Base-by-base conservation (phyloP, 345 rosid species). In the Acer negundo region DNA sequence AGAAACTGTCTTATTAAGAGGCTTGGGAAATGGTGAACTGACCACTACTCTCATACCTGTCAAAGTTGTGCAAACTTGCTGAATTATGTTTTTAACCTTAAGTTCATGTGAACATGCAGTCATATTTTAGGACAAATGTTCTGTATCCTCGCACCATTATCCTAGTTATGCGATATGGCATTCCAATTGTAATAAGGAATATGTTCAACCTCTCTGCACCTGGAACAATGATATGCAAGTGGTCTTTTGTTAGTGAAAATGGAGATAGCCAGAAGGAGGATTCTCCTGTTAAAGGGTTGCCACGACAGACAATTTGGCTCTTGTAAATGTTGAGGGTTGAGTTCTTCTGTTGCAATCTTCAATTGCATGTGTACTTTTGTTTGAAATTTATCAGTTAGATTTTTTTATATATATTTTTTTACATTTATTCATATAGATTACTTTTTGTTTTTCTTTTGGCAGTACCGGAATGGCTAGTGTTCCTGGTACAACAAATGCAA, bases 381-480 rank as follows among this genome's bases (percentile, higher is more conserved):
- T n/a, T 62, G n/a, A 19, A 35, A 2, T 15, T 70, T 11, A 31
- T 55, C 62, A 17, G 62, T 56, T 56, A 15, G n/a, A 7, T 15
- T 7, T 15, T 2, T 55, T 17, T 15, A 35, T 58, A n/a, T n/a
- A n/a, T 65, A 67, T 16, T 22, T 59, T 66, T 72, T 26, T 19
- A 40, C 51, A 74, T 58, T 66, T 17, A 20, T 61, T 35, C 62
- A 46, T 62, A 20, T 65, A 28, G 67, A 47, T 75, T 68, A 51
- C n/a, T 74, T 1, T 65, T 35, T 47, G 0, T 65, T 69, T 75
- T 70, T 77, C 35, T 78, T 71, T 47, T 77, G 74, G 79, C 80
- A 96, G 99, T 78, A 96, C 99, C 82, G 98, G 99, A 86, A 90
- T 96, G 99, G 98, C 95, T 83, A 98, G 99, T 82, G 93, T 96